Conservation (phyloP, 371 early-diverging fungal genomes). For the Gilbertella persicaria region DNA sequence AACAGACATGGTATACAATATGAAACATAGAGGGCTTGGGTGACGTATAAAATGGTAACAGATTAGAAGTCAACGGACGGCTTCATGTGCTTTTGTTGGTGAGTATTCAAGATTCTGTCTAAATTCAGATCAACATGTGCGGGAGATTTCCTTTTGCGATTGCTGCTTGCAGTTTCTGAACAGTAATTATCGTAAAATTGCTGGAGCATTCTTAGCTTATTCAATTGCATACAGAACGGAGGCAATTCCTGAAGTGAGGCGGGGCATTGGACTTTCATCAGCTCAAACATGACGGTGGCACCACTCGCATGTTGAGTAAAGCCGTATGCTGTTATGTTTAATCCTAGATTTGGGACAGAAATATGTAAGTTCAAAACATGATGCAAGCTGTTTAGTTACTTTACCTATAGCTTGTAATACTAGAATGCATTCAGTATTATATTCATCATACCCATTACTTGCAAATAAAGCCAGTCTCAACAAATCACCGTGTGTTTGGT, state of each 20-base stretch:
- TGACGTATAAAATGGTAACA: too few relatives aligned
- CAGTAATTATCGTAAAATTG: slow-evolving; percentile 14
- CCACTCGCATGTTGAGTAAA: slow-evolving; percentile 19
- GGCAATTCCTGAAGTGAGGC: slow-evolving; percentile 11
- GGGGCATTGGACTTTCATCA: slow-evolving; percentile 16
- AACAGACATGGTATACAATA: too few relatives aligned
- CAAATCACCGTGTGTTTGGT: slow-evolving; percentile 17
- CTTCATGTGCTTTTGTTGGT: too few relatives aligned
- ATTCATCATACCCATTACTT: slow-evolving; percentile 13
- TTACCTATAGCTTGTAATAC: slow-evolving; percentile 21
- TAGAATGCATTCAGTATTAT: slow-evolving; percentile 16
- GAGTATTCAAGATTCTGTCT: too few relatives aligned
- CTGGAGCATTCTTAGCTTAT: slow-evolving; percentile 14
- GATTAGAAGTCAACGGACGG: too few relatives aligned
- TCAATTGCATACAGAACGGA: slow-evolving; percentile 11
- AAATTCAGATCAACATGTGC: too few relatives aligned
- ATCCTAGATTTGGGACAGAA: slow-evolving; percentile 17
- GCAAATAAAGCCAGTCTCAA: too few relatives aligned
- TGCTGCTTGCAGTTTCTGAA: slow-evolving; percentile 4
- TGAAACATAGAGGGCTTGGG: too few relatives aligned
- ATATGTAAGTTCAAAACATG: slow-evolving; percentile 9
- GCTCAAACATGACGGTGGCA: slow-evolving; percentile 18
- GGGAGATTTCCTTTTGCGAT: slow-evolving; percentile 6
- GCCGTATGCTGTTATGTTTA: slow-evolving; percentile 15
- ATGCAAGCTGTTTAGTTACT: slow-evolving; percentile 11